Conservation (phyloP, 1,284 basidiomycete species). For the Cutaneotrichosporon dermatis region DNA sequence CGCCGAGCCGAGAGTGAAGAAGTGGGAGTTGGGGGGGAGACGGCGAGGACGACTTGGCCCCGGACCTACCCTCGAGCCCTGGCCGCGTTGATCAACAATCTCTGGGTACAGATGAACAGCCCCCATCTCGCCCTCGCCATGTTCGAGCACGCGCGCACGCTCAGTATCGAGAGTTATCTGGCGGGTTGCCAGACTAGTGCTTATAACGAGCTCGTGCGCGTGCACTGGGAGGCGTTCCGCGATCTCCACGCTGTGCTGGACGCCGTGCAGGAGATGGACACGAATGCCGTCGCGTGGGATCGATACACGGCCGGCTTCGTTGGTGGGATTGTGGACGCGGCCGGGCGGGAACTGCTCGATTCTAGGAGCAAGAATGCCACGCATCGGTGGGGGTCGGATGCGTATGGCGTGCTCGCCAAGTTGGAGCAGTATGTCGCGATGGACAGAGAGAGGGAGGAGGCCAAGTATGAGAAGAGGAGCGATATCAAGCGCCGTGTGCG, state of each 20-base stretch:
- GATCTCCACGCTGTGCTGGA: conserved; percentile 69
- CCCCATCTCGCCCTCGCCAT: conserved; percentile 77
- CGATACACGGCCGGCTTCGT: conserved; percentile 59
- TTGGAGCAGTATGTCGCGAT: conserved; percentile 6
- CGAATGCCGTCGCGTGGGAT: conserved; percentile 68
- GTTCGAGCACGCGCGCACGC: conserved; percentile 68
- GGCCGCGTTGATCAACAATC: conserved; percentile 65
- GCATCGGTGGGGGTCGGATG: conserved; percentile 14
- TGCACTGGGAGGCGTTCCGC: conserved; percentile 72
- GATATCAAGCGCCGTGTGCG: conserved; percentile 3
- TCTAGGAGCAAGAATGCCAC: neutral
- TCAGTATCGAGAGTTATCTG: conserved; percentile 71
- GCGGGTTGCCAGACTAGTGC: conserved; percentile 77
- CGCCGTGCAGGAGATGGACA: conserved; percentile 72
- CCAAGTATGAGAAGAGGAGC: conserved; percentile 3
- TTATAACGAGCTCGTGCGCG: conserved; percentile 78
- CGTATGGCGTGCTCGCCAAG: conserved; percentile 5
- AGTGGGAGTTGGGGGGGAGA: conserved; percentile 18
- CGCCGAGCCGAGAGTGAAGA: conserved; percentile 51
- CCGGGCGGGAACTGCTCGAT: conserved; percentile 32
- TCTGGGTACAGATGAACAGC: conserved; percentile 69
- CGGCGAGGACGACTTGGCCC: conserved; percentile 44
- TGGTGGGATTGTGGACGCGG: conserved; percentile 61
- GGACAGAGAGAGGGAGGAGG: conserved; percentile 11
- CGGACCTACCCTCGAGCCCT: conserved; percentile 68